phyloP scores from a whole-genome alignment of 768 basidiomycete species.

The Leccinum pellstonianum region DNA sequence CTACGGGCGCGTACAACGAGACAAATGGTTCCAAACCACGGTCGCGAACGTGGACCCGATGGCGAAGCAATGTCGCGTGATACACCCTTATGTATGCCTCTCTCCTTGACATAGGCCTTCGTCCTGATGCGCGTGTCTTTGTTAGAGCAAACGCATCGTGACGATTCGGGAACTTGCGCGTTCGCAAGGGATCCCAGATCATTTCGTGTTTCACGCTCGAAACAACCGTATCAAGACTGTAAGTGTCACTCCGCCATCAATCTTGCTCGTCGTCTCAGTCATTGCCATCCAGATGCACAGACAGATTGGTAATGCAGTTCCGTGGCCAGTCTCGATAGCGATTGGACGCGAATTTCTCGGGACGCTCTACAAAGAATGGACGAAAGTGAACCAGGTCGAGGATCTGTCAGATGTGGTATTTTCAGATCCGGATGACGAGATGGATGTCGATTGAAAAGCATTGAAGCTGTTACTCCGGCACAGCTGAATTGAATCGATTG shows the following conservation, averaged over 20 bases:
- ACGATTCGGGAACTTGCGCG: slow-evolving; percentile 77
- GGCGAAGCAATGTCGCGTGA: slow-evolving; percentile 70
- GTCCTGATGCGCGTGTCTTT: neutral
- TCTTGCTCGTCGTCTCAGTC: neutral
- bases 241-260: slow-evolving; percentile 25
- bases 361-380: slow-evolving; percentile 54
- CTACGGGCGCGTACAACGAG: slow-evolving; percentile 59
- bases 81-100: slow-evolving; percentile 59
- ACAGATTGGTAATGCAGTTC: slow-evolving; percentile 81
- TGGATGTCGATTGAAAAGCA: slow-evolving; percentile 32
- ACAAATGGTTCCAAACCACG: slow-evolving; percentile 65
- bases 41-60: slow-evolving; percentile 79
- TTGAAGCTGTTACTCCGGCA: neutral
- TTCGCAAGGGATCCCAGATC: slow-evolving; percentile 80
- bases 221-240: slow-evolving; percentile 60
- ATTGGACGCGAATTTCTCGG: slow-evolving; percentile 61
- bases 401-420: slow-evolving; percentile 34
- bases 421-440: slow-evolving; percentile 16
- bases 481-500: too few species aligned
- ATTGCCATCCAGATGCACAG: slow-evolving; percentile 58
- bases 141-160: slow-evolving; percentile 65
- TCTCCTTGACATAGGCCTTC: neutral
- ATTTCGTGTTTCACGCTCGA: slow-evolving; percentile 59
- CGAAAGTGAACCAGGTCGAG: slow-evolving; percentile 22
- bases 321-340: slow-evolving; percentile 61